phyloP scores from a whole-genome alignment of 2,329 filamentous ascomycete species.

The Fusarium paranaense region DNA sequence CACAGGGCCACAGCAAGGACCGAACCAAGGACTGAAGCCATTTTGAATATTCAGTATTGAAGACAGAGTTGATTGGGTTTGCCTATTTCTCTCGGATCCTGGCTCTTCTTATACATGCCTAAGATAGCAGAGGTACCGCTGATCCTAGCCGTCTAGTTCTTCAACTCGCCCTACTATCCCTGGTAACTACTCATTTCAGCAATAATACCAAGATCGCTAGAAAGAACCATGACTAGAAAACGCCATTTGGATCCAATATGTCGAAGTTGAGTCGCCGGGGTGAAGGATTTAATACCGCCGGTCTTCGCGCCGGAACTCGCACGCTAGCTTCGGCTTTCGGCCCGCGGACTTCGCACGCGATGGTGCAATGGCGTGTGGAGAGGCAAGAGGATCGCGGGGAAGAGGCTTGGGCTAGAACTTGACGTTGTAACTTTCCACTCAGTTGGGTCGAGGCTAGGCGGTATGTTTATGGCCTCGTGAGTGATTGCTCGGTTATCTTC shows the following conservation, averaged over 20 bases:
- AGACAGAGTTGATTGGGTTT: neutral
- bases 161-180: neutral
- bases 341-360: neutral
- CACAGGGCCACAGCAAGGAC: neutral
- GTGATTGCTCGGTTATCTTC: neutral
- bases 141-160: neutral
- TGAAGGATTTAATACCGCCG: neutral
- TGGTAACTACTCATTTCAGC: neutral
- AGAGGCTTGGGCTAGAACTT: neutral
- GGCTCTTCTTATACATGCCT: neutral
- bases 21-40: neutral
- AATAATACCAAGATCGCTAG: neutral
- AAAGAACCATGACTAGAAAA: neutral
- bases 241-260: neutral
- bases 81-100: neutral
- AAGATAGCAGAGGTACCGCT: neutral
- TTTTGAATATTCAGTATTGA: neutral
- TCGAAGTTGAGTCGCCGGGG: neutral
- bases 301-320: constrained; percentile 1
- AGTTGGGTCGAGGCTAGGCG: neutral
- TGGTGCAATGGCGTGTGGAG: neutral
- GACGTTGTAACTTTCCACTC: neutral
- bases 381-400: neutral
- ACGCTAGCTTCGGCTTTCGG: neutral
- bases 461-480: neutral